Evolutionary conservation across 306 rosid species (phyloP).

Genomic region (Fragaria iinumae): DNA sequence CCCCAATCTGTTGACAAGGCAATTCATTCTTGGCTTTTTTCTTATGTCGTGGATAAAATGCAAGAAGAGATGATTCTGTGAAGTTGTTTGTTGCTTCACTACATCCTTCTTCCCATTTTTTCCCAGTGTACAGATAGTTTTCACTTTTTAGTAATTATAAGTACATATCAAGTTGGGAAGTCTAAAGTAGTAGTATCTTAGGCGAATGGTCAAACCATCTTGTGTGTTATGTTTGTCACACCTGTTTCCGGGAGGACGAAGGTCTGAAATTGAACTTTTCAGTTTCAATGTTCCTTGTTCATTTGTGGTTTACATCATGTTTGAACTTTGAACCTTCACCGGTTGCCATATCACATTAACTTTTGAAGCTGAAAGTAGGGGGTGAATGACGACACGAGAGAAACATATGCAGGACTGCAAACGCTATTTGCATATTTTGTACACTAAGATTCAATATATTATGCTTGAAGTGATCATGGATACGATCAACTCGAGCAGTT

Average conservation of each 20-base stretch:
- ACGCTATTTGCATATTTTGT: too few species aligned
- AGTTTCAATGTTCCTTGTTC: not conserved
- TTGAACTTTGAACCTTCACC: not conserved
- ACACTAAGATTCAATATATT: too few species aligned
- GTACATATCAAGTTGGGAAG: conserved; percentile 35
- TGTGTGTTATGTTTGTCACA: not conserved
- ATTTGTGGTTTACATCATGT: not conserved
- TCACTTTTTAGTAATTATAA: conserved; percentile 48
- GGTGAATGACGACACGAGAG: too few species aligned
- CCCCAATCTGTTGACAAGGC: conserved; percentile 47
- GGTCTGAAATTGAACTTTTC: not conserved
- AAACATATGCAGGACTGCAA: too few species aligned
- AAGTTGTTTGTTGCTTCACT: conserved; percentile 45
- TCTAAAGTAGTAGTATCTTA: conserved; percentile 21
- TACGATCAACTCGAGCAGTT: too few species aligned
- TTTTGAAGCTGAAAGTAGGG: too few species aligned
- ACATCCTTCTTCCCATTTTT: conserved; percentile 36
- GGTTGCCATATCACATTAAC: not conserved
- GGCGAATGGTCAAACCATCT: conserved; percentile 8
- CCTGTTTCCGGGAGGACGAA: not conserved
- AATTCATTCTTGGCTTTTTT: conserved; percentile 98
- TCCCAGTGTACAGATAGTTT: conserved; percentile 53
- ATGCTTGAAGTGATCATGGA: too few species aligned
- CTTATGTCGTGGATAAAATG: conserved; percentile 51
- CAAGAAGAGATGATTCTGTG: conserved; percentile 32